Conservation (phyloP, 2,329 filamentous ascomycete genomes). For the Hymenoscyphus infarciens region DNA sequence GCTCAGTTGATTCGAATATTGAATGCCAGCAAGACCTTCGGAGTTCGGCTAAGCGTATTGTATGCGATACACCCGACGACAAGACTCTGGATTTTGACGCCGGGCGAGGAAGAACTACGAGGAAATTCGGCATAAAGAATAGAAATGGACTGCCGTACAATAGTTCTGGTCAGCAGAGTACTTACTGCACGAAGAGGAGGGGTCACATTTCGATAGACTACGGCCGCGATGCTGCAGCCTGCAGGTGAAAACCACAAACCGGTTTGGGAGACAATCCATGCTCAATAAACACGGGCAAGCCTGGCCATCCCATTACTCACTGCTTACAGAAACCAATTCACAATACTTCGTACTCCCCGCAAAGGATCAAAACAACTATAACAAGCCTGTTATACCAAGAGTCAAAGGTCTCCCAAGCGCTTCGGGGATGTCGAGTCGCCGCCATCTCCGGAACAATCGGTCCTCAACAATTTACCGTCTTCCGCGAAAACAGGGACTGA, state of each 20-base stretch:
- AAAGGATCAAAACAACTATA: not conserved
- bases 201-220: not conserved
- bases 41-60: not conserved
- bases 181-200: not conserved
- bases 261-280: not conserved
- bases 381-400: not conserved
- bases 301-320: not conserved
- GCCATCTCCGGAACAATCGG: not conserved
- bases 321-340: not conserved
- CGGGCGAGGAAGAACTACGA: not conserved
- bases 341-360: not conserved
- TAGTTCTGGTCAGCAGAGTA: not conserved
- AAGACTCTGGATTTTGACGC: not conserved
- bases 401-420: not conserved
- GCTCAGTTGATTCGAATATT: too few species aligned
- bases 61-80: not conserved
- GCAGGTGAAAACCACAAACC: not conserved
- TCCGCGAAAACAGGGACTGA: too few species aligned
- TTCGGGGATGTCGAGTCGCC: not conserved
- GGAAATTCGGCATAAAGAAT: not conserved
- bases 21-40: not conserved
- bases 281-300: not conserved
- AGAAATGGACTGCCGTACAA: not conserved
- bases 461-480: not conserved
- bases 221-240: not conserved